phyloP scores from a whole-genome alignment of 1,284 basidiomycete genomes.

The Moesziomyces antarcticus region DNA sequence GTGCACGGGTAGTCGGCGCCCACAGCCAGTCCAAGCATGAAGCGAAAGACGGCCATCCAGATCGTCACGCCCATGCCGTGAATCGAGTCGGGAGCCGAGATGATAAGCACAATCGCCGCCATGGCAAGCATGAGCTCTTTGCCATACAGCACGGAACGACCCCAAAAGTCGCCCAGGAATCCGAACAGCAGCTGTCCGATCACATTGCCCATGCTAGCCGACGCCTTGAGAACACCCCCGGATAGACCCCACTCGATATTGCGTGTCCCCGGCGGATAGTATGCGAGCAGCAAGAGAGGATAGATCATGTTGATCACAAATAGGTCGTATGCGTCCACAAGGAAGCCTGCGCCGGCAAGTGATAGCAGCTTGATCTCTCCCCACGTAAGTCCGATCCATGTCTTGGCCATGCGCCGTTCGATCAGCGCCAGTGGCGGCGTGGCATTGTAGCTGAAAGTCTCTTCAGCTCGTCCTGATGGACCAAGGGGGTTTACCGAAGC shows the following conservation, averaged over 20 bases:
- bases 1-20: slow-evolving; percentile 89
- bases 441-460: slow-evolving; percentile 13
- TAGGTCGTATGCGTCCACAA: slow-evolving; percentile 51
- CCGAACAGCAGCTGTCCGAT: slow-evolving; percentile 51
- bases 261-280: slow-evolving; percentile 25
- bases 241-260: slow-evolving; percentile 49
- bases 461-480: background rate
- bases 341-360: slow-evolving; percentile 50
- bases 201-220: slow-evolving; percentile 55
- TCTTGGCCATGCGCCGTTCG: slow-evolving; percentile 33
- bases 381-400: slow-evolving; percentile 41
- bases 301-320: slow-evolving; percentile 58
- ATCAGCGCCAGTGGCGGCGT: slow-evolving; percentile 41
- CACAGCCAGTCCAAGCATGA: slow-evolving; percentile 69
- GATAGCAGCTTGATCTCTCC: slow-evolving; percentile 50
- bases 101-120: slow-evolving; percentile 49
- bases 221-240: slow-evolving; percentile 54
- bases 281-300: slow-evolving; percentile 42
- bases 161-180: slow-evolving; percentile 49
- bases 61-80: slow-evolving; percentile 42
- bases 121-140: slow-evolving; percentile 57
- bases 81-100: slow-evolving; percentile 48
- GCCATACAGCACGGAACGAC: slow-evolving; percentile 52
- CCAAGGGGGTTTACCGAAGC: too few species aligned
- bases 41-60: slow-evolving; percentile 45